Evolutionary conservation across 1,284 basidiomycete genomes (phyloP).

Genomic region (Trametes polyzona): DNA sequence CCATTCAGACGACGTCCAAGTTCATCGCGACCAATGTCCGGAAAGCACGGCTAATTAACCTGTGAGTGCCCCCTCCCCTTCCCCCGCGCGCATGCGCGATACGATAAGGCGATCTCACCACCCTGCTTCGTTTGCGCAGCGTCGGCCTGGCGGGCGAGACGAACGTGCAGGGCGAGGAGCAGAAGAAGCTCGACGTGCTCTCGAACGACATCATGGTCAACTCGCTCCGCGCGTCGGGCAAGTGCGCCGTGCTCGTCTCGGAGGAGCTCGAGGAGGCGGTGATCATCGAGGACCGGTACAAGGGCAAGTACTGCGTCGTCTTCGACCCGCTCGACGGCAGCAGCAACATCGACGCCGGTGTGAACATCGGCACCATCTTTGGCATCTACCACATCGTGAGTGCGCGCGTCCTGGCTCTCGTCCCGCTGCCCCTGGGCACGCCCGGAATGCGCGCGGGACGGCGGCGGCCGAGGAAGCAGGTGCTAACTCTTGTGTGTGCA

Average conservation of each 20-base stretch:
- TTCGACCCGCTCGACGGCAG: conserved; percentile 99
- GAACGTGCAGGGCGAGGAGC: conserved; percentile 98
- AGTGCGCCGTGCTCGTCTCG: conserved; percentile 95
- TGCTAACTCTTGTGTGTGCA: conserved; percentile 35
- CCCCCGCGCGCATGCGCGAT: background rate
- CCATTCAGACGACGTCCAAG: conserved; percentile 94
- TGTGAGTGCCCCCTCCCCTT: conserved; percentile 64
- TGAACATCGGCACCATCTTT: conserved; percentile 99
- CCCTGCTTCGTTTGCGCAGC: conserved; percentile 45
- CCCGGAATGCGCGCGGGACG: background rate
- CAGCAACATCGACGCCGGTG: conserved; percentile 99
- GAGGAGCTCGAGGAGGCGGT: conserved; percentile 95
- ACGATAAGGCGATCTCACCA: conserved; percentile 8
- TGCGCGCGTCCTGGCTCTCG: conserved; percentile 17
- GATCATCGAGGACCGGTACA: conserved; percentile 80
- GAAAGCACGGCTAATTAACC: conserved; percentile 95
- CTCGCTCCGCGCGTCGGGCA: conserved; percentile 89
- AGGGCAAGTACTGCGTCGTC: conserved; percentile 93
- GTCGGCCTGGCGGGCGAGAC: conserved; percentile 95
- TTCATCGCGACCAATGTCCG: conserved; percentile 99
- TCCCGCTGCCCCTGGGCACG: background rate
- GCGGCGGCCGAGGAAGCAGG: background rate
- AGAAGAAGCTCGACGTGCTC: conserved; percentile 98
- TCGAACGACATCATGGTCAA: conserved; percentile 99
- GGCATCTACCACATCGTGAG: conserved; percentile 92